These are phyloP conservation scores for Zoysia pacifica DNA, from an alignment of 176 grass and related monocot genomes.

Conservation along the genomic window DNA sequence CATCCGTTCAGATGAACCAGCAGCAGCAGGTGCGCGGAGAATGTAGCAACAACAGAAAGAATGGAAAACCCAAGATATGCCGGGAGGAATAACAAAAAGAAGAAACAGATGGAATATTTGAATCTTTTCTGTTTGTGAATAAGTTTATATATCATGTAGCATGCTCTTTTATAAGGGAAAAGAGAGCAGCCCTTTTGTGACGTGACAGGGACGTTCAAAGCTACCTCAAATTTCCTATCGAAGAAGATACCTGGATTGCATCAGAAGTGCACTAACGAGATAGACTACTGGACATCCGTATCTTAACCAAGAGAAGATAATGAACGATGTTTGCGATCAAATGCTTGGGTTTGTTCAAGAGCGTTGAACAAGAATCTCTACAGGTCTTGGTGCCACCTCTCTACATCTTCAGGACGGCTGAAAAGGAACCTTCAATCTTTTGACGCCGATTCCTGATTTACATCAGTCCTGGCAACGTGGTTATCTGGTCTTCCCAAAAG, in stretches of 20 bases:
- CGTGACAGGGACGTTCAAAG: constrained; percentile 31
- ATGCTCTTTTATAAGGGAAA: constrained; percentile 27
- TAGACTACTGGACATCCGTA: constrained; percentile 26
- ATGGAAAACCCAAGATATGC: constrained; percentile 46
- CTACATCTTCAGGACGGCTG: not conserved
- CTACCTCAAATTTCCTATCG: constrained; percentile 11
- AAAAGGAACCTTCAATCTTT: constrained; percentile 11
- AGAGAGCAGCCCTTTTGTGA: constrained; percentile 19
- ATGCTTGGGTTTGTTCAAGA: constrained; percentile 29
- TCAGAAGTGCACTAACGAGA: constrained; percentile 46
- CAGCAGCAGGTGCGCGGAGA: constrained; percentile 7
- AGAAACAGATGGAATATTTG: constrained; percentile 51
- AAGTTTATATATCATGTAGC: constrained; percentile 25
- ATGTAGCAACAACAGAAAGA: constrained; percentile 34
- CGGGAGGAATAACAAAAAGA: constrained; percentile 35
- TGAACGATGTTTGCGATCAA: constrained; percentile 23
- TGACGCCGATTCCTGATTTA: not conserved
- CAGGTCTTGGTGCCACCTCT: constrained; percentile 4
- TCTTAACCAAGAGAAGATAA: constrained; percentile 30
- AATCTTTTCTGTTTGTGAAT: constrained; percentile 39
- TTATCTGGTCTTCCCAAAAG: constrained; percentile 21
- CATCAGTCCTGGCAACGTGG: not conserved
- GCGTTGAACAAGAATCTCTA: constrained; percentile 32
- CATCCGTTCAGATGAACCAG: constrained; percentile 8
- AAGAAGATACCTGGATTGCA: constrained; percentile 28